phyloP scores from a whole-genome alignment of 305 asterid genomes.

The Solanum hybrid region DNA sequence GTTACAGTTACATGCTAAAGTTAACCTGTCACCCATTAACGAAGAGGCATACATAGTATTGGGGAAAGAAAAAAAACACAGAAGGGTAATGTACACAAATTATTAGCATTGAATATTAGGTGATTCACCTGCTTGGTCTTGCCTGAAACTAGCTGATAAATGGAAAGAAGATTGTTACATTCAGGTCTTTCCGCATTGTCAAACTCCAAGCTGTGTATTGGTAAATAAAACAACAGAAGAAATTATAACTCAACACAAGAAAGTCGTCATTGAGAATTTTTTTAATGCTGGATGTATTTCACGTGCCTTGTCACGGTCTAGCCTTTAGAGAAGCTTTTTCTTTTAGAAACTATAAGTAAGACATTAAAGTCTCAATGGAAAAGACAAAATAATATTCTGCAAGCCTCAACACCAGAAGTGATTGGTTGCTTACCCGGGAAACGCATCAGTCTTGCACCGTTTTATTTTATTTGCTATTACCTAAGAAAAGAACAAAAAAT shows the following conservation, averaged over 20 bases:
- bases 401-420: background rate
- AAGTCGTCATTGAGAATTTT: background rate
- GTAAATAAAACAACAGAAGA: constrained; percentile 4
- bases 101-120: constrained; percentile 5
- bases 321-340: background rate
- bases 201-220: constrained; percentile 66
- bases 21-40: background rate
- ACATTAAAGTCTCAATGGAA: background rate
- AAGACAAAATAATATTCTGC: background rate
- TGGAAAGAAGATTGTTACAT: constrained; percentile 85
- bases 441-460: constrained; percentile 96
- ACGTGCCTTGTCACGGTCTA: background rate
- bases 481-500: constrained; percentile 35
- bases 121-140: constrained; percentile 77
- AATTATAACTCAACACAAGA: background rate
- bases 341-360: background rate
- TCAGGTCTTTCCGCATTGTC: constrained; percentile 95
- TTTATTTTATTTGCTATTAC: constrained; percentile 74
- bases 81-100: background rate
- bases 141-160: constrained; percentile 81
- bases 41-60: background rate
- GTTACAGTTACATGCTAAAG: background rate
- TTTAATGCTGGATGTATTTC: background rate
- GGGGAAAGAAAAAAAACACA: background rate
- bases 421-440: constrained; percentile 52